Evolutionary conservation across 2,329 filamentous ascomycete genomes (phyloP).

Genomic region (Biscogniauxia mediterranea): DNA sequence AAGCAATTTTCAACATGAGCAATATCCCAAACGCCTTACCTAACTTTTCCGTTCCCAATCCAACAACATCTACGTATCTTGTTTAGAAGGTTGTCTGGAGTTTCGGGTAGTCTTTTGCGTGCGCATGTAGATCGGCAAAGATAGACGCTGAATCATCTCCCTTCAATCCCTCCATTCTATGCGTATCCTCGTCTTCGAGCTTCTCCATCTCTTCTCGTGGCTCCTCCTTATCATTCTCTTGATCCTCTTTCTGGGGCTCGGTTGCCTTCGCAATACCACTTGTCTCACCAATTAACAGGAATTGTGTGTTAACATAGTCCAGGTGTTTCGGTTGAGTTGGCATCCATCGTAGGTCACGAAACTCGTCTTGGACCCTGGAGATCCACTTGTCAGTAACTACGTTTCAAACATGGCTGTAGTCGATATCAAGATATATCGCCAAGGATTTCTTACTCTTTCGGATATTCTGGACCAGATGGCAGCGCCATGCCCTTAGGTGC

Average conservation of each 20-base stretch:
- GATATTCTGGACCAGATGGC: conserved; percentile 65
- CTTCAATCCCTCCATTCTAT: conserved; percentile 56
- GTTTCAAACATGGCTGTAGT: neutral
- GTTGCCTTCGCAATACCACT: conserved; percentile 56
- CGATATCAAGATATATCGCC: neutral
- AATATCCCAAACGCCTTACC: neutral
- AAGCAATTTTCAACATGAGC: neutral
- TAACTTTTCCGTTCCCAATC: neutral
- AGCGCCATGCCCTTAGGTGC: conserved; percentile 64
- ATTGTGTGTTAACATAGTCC: conserved; percentile 71
- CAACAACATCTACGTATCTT: too few species aligned
- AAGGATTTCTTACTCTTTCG: conserved; percentile 56
- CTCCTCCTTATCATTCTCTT: conserved; percentile 60
- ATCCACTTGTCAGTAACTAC: conserved; percentile 14
- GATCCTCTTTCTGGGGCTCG: conserved; percentile 53
- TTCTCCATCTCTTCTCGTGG: conserved; percentile 71
- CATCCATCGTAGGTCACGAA: conserved; percentile 70
- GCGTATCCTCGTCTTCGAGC: conserved; percentile 71
- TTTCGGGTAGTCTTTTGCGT: conserved; percentile 61
- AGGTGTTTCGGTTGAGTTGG: conserved; percentile 71
- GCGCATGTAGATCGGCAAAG: conserved; percentile 46
- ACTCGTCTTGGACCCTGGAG: conserved; percentile 65
- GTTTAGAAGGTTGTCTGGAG: conserved; percentile 56
- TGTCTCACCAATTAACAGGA: conserved; percentile 74
- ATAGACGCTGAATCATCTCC: conserved; percentile 46